Evolutionary conservation across 1,284 basidiomycete species (phyloP).

Genomic region (Moesziomyces antarcticus): DNA sequence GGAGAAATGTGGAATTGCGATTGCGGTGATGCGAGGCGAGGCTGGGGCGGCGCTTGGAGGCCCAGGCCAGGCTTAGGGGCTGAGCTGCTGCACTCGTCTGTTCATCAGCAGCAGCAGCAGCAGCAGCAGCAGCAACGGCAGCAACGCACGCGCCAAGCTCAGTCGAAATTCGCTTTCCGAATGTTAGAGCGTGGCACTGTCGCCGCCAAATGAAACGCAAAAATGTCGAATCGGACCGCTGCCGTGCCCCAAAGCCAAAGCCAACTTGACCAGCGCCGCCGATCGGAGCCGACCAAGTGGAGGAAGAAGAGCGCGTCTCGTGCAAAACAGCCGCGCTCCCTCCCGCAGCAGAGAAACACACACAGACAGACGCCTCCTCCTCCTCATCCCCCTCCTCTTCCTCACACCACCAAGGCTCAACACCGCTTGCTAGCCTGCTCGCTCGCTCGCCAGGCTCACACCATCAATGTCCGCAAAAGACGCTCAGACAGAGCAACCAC

Average conservation of each 20-base stretch:
- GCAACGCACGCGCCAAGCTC: slow-evolving; percentile 34
- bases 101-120: no score
- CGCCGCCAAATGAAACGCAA: no score
- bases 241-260: neutral
- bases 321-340: neutral
- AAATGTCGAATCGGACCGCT: no score
- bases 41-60: neutral
- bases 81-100: neutral
- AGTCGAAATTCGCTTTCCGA: neutral
- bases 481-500: slow-evolving; percentile 11
- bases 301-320: slow-evolving; percentile 14
- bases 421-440: no score
- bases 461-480: no score
- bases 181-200: no score
- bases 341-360: no score
- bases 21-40: neutral
- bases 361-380: neutral
- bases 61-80: slow-evolving; percentile 9
- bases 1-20: neutral
- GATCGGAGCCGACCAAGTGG: slow-evolving; percentile 38
- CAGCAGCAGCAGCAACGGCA: neutral
- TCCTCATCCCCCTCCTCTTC: neutral
- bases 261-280: neutral
- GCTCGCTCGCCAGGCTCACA: no score
- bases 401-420: neutral